A percentile compares a stretch with the other conserved stretches of the same genome.
Conservation (phyloP, 176 grass and related monocot genomes). For the Ananas comosus region DNA sequence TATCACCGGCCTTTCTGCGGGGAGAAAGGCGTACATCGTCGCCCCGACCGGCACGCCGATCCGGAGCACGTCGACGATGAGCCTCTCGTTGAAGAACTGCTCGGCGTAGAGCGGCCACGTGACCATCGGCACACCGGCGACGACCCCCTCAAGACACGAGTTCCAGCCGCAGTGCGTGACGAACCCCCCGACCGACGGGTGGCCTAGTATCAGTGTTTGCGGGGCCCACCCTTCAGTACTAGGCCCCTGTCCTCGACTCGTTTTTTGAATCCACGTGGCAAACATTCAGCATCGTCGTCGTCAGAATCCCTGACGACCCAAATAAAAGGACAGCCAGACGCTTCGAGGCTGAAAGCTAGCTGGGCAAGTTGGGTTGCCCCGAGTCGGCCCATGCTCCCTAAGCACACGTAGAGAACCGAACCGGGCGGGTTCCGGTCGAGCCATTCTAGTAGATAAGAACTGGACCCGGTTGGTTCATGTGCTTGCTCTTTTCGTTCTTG, state of each 20-base stretch:
- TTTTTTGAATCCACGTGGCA: neutral
- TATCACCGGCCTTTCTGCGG: neutral
- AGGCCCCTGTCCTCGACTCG: neutral
- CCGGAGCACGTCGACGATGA: slow-evolving; percentile 16
- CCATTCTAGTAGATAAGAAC: slow-evolving; percentile 18
- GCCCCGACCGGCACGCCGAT: slow-evolving; percentile 9
- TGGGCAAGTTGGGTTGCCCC: slow-evolving; percentile 4
- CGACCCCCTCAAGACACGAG: slow-evolving; percentile 14
- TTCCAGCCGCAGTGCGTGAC: slow-evolving; percentile 41
- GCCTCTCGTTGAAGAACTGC: slow-evolving; percentile 34
- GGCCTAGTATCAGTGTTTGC: slow-evolving; percentile 26
- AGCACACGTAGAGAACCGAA: slow-evolving; percentile 33
- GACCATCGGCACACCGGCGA: slow-evolving; percentile 25
- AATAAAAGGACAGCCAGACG: slow-evolving; percentile 13
- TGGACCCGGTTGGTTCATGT: neutral
- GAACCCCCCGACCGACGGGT: slow-evolving; percentile 16
- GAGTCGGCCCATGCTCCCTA: slow-evolving; percentile 16
- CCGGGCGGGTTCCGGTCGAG: slow-evolving; percentile 10
- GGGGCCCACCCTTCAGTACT: slow-evolving; percentile 25
- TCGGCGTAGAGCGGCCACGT: slow-evolving; percentile 22
- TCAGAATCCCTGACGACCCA: slow-evolving; percentile 18
- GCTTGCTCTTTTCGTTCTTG: too few species aligned
- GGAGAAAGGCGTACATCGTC: neutral
- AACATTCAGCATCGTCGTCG: neutral
- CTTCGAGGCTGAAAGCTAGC: slow-evolving; percentile 21